Evolutionary conservation across 176 grass and related monocot genomes (phyloP).

Genomic region (Triticum urartu): DNA sequence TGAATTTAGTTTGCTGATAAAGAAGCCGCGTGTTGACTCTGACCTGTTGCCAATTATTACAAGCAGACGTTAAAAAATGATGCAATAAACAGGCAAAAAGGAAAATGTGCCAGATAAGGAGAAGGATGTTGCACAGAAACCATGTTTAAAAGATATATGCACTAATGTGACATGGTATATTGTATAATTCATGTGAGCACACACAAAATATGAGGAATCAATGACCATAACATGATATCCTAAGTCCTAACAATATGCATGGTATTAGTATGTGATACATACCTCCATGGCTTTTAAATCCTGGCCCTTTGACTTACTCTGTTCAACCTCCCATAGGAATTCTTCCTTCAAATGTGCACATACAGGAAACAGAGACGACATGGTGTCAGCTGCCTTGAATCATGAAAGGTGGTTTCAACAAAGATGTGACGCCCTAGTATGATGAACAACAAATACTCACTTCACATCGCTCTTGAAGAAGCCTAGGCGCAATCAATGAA

Average conservation of each 20-base stretch:
- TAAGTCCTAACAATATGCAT: conserved; percentile 4
- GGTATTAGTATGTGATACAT: conserved; percentile 6
- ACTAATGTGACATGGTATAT: neutral
- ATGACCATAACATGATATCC: neutral
- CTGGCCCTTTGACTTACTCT: conserved; percentile 82
- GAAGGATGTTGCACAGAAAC: neutral
- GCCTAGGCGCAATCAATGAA: conserved; percentile 53
- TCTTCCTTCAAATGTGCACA: conserved; percentile 71
- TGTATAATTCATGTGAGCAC: neutral
- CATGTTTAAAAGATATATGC: neutral
- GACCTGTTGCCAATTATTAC: conserved; percentile 61
- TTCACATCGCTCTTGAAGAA: conserved; percentile 98
- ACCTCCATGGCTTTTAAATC: conserved; percentile 97
- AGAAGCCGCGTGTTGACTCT: conserved; percentile 99
- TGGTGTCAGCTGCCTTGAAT: conserved; percentile 26
- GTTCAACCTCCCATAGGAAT: conserved; percentile 91
- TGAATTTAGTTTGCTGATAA: conserved; percentile 99
- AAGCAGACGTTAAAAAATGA: conserved; percentile 12
- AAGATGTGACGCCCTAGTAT: conserved; percentile 3
- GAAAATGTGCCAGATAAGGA: conserved; percentile 13
- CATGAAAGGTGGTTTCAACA: conserved; percentile 21
- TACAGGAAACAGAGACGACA: conserved; percentile 28
- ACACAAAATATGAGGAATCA: conserved; percentile 11
- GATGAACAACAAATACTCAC: conserved; percentile 51
- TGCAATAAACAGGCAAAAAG: neutral